These are phyloP conservation scores for Shiraia bambusicola DNA, from an alignment of 2,329 filamentous ascomycete species.

Conservation along the genomic window DNA sequence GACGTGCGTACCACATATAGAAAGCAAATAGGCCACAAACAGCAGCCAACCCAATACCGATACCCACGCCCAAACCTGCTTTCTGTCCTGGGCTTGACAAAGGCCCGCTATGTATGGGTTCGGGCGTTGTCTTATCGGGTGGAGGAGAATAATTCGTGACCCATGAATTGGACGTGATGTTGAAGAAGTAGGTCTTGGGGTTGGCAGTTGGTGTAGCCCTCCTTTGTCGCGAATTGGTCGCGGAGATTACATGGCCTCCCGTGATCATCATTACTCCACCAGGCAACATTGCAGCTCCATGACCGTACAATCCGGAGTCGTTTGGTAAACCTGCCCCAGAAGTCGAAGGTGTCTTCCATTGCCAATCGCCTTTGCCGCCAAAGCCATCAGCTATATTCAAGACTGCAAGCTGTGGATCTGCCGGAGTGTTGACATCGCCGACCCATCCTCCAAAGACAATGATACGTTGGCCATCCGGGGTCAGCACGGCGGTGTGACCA, in stretches of 20 bases:
- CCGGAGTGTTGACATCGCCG: constrained; percentile 72
- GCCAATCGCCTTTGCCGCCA: constrained; percentile 63
- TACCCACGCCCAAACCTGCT: constrained; percentile 48
- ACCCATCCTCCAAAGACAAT: constrained; percentile 91
- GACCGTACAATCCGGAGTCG: constrained; percentile 59
- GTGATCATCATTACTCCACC: constrained; percentile 63
- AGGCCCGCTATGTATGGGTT: constrained; percentile 29
- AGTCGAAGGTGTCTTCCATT: constrained; percentile 63
- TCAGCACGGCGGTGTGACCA: constrained; percentile 83
- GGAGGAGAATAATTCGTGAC: constrained; percentile 58
- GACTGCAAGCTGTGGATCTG: constrained; percentile 77
- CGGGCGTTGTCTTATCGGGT: constrained; percentile 13
- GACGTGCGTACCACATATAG: constrained; percentile 51
- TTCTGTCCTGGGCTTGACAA: constrained; percentile 50
- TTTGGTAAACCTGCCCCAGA: constrained; percentile 47
- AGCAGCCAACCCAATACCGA: constrained; percentile 48
- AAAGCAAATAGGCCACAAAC: constrained; percentile 46
- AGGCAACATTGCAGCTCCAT: constrained; percentile 62
- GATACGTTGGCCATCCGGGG: constrained; percentile 73
- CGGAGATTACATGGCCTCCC: constrained; percentile 58
- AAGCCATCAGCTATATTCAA: constrained; percentile 75
- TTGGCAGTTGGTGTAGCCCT: constrained; percentile 45
- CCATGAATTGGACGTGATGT: constrained; percentile 63
- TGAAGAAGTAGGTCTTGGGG: constrained; percentile 59
- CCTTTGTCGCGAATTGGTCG: constrained; percentile 35